A percentile compares a stretch with the other conserved stretches of the same genome.
Conservation (phyloP, 2,329 filamentous ascomycete genomes). For the Botrytis tulipae region DNA sequence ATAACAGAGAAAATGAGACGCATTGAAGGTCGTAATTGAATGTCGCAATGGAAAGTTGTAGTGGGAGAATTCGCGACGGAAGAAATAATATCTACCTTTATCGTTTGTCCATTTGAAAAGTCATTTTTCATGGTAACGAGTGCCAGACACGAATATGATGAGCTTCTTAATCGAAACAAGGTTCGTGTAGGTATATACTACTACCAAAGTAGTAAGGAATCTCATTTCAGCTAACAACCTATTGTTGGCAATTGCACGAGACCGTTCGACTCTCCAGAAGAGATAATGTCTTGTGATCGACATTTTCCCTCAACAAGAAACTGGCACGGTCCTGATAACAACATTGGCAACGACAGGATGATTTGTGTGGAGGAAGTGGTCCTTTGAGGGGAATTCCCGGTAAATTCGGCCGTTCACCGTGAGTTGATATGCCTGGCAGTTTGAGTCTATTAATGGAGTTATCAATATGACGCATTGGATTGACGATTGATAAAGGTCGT, state of each 20-base stretch:
- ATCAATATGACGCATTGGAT: conserved; percentile 6
- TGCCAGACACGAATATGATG: not conserved
- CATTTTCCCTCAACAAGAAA: not conserved
- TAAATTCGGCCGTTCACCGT: conserved; percentile 3
- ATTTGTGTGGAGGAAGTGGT: not conserved
- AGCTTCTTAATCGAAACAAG: not conserved
- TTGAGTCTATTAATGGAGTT: conserved; percentile 1
- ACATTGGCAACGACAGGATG: not conserved
- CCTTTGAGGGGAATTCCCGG: not conserved
- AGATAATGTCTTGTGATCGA: conserved; percentile 17
- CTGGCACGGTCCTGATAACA: conserved; percentile 14
- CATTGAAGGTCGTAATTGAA: not conserved
- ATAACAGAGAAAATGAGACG: not conserved
- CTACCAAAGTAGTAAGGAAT: conserved; percentile 8
- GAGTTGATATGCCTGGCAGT: not conserved
- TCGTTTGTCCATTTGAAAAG: not conserved
- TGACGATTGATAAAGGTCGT: not conserved
- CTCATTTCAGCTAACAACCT: conserved; percentile 1
- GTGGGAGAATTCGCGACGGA: not conserved
- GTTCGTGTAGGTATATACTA: conserved; percentile 7
- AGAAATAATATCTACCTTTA: not conserved
- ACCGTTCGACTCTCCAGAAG: not conserved
- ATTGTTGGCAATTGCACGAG: not conserved
- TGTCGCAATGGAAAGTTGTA: not conserved
- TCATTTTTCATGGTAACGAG: not conserved